These are phyloP conservation scores for Annulohypoxylon maeteangense DNA, from an alignment of 495 filamentous ascomycete species.

Conservation along the genomic window DNA sequence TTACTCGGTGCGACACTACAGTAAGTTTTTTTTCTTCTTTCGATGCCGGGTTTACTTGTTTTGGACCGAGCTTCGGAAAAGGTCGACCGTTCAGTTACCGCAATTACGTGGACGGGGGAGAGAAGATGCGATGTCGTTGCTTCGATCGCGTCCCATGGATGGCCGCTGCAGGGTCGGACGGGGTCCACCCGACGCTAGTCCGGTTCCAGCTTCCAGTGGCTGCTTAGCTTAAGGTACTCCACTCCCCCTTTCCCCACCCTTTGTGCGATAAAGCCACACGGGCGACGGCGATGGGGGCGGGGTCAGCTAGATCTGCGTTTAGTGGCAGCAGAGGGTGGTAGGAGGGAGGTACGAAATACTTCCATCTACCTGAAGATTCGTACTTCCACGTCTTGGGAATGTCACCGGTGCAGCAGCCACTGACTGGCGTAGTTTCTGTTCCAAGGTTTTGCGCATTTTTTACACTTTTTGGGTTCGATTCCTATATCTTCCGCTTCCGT, in stretches of 20 bases:
- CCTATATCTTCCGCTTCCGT: conserved; percentile 10
- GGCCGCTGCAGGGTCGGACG: conserved; percentile 32
- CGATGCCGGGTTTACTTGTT: background rate
- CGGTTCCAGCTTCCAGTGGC: background rate
- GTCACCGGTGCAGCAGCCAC: background rate
- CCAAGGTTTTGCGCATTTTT: background rate
- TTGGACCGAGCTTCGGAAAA: conserved; percentile 5
- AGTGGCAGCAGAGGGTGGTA: background rate
- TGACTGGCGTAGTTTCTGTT: background rate
- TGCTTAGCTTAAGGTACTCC: background rate
- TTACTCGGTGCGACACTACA: background rate
- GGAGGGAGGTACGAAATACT: background rate
- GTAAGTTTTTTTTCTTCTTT: no score
- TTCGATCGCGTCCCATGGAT: conserved; percentile 21
- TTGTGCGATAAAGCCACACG: conserved; percentile 32
- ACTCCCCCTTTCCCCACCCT: conserved; percentile 18
- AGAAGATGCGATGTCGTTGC: conserved; percentile 38
- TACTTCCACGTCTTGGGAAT: background rate
- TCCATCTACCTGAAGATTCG: background rate
- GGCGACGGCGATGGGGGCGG: background rate
- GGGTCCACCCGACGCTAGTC: conserved; percentile 20
- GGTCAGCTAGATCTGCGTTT: conserved; percentile 17
- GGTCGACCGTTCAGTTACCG: background rate
- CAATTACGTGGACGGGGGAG: background rate
- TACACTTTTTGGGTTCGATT: background rate